Evolutionary conservation across 2,329 filamentous ascomycete genomes (phyloP).

Genomic region (Colletotrichum lentis): DNA sequence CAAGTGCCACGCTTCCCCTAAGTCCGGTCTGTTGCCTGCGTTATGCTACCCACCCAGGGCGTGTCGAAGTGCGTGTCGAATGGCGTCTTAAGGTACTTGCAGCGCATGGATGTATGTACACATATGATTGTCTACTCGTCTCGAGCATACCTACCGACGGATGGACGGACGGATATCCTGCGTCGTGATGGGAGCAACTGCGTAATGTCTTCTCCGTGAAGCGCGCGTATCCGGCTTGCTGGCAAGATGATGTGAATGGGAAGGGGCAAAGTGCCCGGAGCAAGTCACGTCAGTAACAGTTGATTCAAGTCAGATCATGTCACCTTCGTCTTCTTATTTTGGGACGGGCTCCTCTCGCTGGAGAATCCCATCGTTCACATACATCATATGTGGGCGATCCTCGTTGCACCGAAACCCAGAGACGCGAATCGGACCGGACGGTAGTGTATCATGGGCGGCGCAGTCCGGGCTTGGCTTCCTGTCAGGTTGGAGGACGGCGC

Average conservation of each 20-base stretch:
- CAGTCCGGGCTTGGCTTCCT: slow-evolving; percentile 20
- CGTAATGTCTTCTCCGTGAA: neutral
- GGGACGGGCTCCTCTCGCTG: neutral
- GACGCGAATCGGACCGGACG: neutral
- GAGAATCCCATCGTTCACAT: slow-evolving; percentile 2
- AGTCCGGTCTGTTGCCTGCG: neutral
- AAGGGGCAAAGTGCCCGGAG: neutral
- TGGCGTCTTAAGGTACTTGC: neutral
- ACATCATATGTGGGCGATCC: slow-evolving; percentile 13
- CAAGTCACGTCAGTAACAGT: slow-evolving; percentile 8
- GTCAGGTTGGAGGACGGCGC: slow-evolving; percentile 3
- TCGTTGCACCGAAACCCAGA: neutral
- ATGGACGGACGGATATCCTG: neutral
- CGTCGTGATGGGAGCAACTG: neutral
- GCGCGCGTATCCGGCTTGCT: neutral
- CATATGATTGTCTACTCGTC: neutral
- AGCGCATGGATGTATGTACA: neutral
- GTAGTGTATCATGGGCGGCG: neutral
- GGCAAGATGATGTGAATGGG: neutral
- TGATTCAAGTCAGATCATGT: neutral
- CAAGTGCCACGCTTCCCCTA: neutral
- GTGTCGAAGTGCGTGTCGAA: no score
- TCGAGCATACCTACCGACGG: neutral
- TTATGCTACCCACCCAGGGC: slow-evolving; percentile 2
- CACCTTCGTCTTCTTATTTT: neutral